Percentiles rank a stretch among this genome's conserved stretches.
phyloP scores from a whole-genome alignment of 805 yeast genomes.

The Wickerhamomyces alni region DNA sequence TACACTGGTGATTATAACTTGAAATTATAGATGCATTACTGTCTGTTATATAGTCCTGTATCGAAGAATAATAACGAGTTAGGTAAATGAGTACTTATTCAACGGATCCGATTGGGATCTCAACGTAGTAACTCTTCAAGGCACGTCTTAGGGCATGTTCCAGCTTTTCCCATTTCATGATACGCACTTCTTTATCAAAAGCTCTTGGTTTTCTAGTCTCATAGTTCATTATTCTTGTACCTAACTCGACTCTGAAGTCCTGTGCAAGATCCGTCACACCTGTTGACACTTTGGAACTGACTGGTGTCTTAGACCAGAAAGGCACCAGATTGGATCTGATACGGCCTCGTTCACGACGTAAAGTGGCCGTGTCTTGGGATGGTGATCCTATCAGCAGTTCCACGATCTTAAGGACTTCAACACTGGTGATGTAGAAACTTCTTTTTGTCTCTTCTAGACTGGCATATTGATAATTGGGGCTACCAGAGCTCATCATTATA shows the following conservation, averaged over 20 bases:
- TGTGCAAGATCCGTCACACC: conserved; percentile 7
- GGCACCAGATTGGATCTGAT: conserved; percentile 61
- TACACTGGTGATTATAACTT: conserved; percentile 17
- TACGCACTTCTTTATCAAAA: conserved; percentile 61
- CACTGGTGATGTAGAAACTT: conserved; percentile 49
- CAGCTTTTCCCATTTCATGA: conserved; percentile 53
- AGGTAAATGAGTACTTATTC: too few relatives aligned
- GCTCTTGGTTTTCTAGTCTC: conserved; percentile 59
- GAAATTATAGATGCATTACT: conserved; percentile 7
- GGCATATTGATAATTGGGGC: conserved; percentile 15
- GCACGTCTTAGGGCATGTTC: conserved; percentile 58
- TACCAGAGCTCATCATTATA: neutral
- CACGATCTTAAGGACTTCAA: conserved; percentile 60
- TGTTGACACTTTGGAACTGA: conserved; percentile 32
- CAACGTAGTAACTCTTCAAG: conserved; percentile 57
- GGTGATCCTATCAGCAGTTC: conserved; percentile 52
- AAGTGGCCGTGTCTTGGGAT: conserved; percentile 38
- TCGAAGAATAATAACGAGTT: too few relatives aligned
- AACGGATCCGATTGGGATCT: conserved; percentile 34
- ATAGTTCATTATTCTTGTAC: conserved; percentile 60
- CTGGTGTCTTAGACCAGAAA: conserved; percentile 58
- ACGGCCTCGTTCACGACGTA: conserved; percentile 58
- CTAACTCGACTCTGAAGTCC: conserved; percentile 46
- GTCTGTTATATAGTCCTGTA: too few relatives aligned
- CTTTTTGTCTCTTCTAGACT: conserved; percentile 14